These are phyloP conservation scores for Heliamphora pulchella DNA, from an alignment of 179 eudicot genomes.

Conservation along the genomic window DNA sequence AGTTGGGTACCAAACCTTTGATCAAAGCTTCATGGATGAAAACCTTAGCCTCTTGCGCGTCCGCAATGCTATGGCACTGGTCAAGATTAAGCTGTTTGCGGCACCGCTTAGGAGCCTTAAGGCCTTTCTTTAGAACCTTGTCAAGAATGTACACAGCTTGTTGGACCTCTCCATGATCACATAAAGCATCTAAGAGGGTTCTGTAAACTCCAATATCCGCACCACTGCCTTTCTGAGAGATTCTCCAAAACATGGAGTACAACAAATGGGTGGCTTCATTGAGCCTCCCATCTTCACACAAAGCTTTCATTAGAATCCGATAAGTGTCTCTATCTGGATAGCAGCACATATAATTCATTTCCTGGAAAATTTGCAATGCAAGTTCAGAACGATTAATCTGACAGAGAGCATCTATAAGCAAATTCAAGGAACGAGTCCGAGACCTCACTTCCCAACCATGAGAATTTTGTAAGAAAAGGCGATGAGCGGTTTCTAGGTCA, in stretches of 20 bases:
- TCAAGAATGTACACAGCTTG: slow-evolving; percentile 66
- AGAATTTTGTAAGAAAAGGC: slow-evolving; percentile 50
- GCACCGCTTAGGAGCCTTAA: slow-evolving; percentile 51
- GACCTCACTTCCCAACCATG: slow-evolving; percentile 69
- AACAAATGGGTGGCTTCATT: slow-evolving; percentile 78
- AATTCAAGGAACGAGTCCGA: slow-evolving; percentile 46
- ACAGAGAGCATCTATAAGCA: slow-evolving; percentile 68
- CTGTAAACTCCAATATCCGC: slow-evolving; percentile 67
- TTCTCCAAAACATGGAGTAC: slow-evolving; percentile 86
- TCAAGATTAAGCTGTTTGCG: slow-evolving; percentile 39
- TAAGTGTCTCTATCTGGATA: slow-evolving; percentile 66
- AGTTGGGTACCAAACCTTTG: slow-evolving; percentile 59
- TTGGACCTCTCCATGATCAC: slow-evolving; percentile 49
- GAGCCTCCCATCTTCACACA: slow-evolving; percentile 65
- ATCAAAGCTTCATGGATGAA: slow-evolving; percentile 61
- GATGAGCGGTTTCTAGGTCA: slow-evolving; percentile 42
- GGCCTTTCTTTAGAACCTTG: slow-evolving; percentile 73
- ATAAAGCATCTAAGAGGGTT: slow-evolving; percentile 56
- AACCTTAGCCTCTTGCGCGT: slow-evolving; percentile 34
- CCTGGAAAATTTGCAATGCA: slow-evolving; percentile 65
- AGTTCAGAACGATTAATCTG: slow-evolving; percentile 56
- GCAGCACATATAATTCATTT: slow-evolving; percentile 60
- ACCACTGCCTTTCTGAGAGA: slow-evolving; percentile 84
- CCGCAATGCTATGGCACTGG: slow-evolving; percentile 31
- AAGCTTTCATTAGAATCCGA: slow-evolving; percentile 66